These are phyloP conservation scores for Diplodia seriata DNA, from an alignment of 2,329 filamentous ascomycete species.

Conservation along the genomic window DNA sequence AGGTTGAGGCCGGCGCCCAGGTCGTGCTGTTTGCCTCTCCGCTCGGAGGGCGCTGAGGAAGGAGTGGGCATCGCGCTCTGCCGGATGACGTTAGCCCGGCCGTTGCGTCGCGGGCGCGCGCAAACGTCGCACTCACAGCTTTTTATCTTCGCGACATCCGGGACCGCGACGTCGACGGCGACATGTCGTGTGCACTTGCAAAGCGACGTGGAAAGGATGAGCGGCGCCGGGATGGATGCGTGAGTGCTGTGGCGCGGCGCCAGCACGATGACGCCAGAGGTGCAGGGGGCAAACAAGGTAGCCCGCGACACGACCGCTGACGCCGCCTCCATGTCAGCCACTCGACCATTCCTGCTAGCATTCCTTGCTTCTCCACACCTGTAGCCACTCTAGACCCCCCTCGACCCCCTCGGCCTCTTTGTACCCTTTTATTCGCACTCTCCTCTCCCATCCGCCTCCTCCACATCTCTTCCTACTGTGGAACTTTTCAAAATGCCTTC, in stretches of 20 bases:
- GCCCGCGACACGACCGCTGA: slow-evolving; percentile 5
- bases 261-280: slow-evolving; percentile 28
- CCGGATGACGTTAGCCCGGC: slow-evolving; percentile 11
- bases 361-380: slow-evolving; percentile 24
- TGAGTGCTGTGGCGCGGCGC: slow-evolving; percentile 24
- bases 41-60: slow-evolving; percentile 35
- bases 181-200: slow-evolving; percentile 13
- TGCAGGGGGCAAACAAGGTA: slow-evolving; percentile 30
- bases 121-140: slow-evolving; percentile 4
- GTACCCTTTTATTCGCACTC: neutral
- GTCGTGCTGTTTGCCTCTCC: slow-evolving; percentile 44
- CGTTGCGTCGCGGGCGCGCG: neutral
- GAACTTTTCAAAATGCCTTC: slow-evolving; percentile 37
- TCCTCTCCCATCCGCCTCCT: neutral
- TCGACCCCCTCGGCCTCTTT: neutral
- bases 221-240: neutral
- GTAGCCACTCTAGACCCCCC: slow-evolving; percentile 9
- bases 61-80: slow-evolving; percentile 13
- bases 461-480: slow-evolving; percentile 37
- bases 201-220: neutral
- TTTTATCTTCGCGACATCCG: neutral
- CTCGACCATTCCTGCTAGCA: neutral
- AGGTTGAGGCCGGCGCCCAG: slow-evolving; percentile 54
- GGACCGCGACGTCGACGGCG: neutral
- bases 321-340: slow-evolving; percentile 10